Evolutionary conservation across 306 rosid species (phyloP).

Genomic region (Cajanus cajan): DNA sequence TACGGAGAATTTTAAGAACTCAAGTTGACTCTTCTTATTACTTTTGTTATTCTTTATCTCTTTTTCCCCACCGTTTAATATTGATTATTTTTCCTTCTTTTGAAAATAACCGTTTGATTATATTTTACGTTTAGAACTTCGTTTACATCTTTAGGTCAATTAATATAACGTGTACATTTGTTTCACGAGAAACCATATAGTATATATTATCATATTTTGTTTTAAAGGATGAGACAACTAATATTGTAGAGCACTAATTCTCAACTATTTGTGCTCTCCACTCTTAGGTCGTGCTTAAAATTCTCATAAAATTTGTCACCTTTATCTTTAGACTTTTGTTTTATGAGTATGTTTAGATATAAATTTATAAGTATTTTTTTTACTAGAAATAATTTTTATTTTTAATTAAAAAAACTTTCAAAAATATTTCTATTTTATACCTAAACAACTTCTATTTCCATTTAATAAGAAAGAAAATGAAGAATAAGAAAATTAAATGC

Average conservation of each 20-base stretch:
- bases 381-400: too few relatives aligned
- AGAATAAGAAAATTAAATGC: too few relatives aligned
- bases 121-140: neutral
- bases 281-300: neutral
- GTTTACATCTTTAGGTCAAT: neutral
- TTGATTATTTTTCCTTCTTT: neutral
- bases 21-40: neutral
- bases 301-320: neutral
- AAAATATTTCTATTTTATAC: too few relatives aligned
- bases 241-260: neutral
- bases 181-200: neutral
- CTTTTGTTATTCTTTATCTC: neutral
- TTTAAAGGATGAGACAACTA: neutral
- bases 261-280: neutral
- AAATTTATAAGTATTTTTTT: too few relatives aligned
- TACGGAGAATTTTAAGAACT: constrained; percentile 18
- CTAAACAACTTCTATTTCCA: too few relatives aligned
- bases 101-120: neutral
- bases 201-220: neutral
- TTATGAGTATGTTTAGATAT: neutral
- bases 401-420: too few relatives aligned
- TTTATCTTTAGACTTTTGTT: neutral
- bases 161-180: neutral
- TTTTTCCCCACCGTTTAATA: neutral
- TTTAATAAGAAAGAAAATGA: neutral